Percentiles rank a stretch among this genome's conserved stretches.
Evolutionary conservation across 768 basidiomycete species (phyloP).

Genomic region (Tubosaeta sp.): DNA sequence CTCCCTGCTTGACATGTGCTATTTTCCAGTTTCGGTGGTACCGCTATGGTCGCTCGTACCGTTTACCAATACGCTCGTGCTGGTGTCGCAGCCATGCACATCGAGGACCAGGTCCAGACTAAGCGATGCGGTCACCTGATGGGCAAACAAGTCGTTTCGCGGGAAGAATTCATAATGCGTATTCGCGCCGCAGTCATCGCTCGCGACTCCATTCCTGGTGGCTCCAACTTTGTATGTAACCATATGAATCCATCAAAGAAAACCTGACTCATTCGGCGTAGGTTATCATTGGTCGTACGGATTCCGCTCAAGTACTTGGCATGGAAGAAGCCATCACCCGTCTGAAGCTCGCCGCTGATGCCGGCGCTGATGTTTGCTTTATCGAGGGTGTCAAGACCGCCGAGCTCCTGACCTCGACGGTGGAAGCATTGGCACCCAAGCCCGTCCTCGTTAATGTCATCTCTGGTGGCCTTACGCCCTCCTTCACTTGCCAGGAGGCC

Average conservation of each 20-base stretch:
- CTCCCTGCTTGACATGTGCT: conserved; percentile 5
- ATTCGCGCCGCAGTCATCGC: conserved; percentile 76
- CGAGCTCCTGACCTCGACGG: conserved; percentile 59
- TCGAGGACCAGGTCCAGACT: conserved; percentile 80
- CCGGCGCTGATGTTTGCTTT: conserved; percentile 77
- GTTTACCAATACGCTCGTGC: conserved; percentile 65
- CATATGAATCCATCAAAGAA: neutral
- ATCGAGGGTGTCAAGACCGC: conserved; percentile 74
- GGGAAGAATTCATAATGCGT: conserved; percentile 69
- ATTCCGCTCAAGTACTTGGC: conserved; percentile 73
- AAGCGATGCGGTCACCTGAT: conserved; percentile 76
- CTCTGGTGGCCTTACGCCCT: conserved; percentile 74
- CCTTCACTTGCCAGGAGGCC: conserved; percentile 66
- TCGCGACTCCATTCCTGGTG: conserved; percentile 69
- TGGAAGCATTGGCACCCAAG: conserved; percentile 65
- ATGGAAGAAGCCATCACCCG: conserved; percentile 72
- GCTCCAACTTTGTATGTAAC: conserved; percentile 62
- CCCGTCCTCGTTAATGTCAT: conserved; percentile 80
- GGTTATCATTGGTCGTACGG: conserved; percentile 74
- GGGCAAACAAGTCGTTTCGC: conserved; percentile 78
- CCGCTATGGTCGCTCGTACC: conserved; percentile 71
- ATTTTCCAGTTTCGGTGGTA: conserved; percentile 55
- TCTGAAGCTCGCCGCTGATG: conserved; percentile 65
- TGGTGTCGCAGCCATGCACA: conserved; percentile 75
- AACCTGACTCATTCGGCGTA: conserved; percentile 15